Conservation (phyloP, 1,284 basidiomycete species). For the Moesziomyces sp. region DNA sequence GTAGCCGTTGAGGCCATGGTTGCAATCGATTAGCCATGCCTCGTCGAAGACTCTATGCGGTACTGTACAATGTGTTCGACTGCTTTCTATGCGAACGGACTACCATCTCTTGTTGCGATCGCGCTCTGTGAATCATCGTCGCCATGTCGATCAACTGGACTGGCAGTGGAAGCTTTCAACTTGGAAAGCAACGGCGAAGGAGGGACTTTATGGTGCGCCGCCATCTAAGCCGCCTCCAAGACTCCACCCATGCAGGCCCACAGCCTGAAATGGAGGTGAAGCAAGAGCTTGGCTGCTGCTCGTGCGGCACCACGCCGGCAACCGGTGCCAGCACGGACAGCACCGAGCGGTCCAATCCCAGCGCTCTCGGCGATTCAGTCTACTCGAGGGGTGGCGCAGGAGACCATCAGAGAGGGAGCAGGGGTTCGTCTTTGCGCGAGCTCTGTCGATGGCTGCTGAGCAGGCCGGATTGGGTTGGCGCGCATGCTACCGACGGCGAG, state of each 20-base stretch:
- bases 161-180: slow-evolving; percentile 36
- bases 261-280: not conserved
- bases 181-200: slow-evolving; percentile 16
- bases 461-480: slow-evolving; percentile 27
- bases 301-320: not conserved
- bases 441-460: slow-evolving; percentile 20
- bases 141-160: slow-evolving; percentile 51
- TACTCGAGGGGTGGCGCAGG: not conserved
- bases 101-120: not conserved
- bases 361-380: not conserved
- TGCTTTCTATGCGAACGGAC: not conserved
- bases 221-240: not conserved
- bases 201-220: not conserved
- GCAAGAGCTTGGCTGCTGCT: not conserved
- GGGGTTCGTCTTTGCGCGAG: not conserved
- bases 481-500: not conserved
- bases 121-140: not conserved
- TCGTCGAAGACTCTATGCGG: no score
- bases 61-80: no score
- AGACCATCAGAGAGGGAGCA: no score
- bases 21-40: no score
- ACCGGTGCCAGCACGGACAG: not conserved
- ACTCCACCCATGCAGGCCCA: not conserved
- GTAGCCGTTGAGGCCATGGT: no score
- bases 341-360: not conserved